A percentile compares a stretch with the other conserved stretches of the same genome.
phyloP scores from a whole-genome alignment of 345 rosid genomes.

The Raphanus sativus region DNA sequence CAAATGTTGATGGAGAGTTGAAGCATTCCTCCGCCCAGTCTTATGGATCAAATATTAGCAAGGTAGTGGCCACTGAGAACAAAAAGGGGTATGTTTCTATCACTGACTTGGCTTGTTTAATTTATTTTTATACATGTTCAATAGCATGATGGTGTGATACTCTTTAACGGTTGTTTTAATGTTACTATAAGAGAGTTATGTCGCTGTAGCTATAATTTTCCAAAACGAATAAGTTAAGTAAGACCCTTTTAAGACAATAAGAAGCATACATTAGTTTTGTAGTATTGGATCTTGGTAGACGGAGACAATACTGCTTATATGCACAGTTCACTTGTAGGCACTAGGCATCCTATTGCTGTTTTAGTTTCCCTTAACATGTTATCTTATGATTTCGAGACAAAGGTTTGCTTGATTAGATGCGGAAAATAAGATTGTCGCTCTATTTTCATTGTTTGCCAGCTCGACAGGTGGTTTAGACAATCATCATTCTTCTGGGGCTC shows the following conservation, averaged over 20 bases:
- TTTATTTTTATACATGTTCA: not conserved
- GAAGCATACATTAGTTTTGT: not conserved
- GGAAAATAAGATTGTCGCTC: not conserved
- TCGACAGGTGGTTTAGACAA: conserved; percentile 9
- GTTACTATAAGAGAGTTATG: not conserved
- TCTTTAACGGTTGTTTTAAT: not conserved
- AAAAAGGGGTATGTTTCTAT: not conserved
- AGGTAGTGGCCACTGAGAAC: not conserved
- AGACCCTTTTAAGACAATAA: not conserved
- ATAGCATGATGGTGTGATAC: too few relatives aligned
- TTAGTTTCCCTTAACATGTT: not conserved
- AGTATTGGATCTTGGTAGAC: not conserved
- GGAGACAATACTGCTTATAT: not conserved
- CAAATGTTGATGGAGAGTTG: conserved; percentile 5
- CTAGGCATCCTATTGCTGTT: not conserved
- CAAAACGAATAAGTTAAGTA: not conserved
- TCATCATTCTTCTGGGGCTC: not conserved
- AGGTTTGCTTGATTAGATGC: not conserved
- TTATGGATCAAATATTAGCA: conserved; percentile 3
- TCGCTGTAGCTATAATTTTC: not conserved
- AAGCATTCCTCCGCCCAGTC: conserved; percentile 8
- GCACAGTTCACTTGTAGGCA: not conserved
- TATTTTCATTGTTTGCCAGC: conserved; percentile 6
- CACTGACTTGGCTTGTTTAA: too few relatives aligned
- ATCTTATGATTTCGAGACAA: not conserved